Conservation (phyloP, 345 rosid genomes). For the Brassica rapa region DNA sequence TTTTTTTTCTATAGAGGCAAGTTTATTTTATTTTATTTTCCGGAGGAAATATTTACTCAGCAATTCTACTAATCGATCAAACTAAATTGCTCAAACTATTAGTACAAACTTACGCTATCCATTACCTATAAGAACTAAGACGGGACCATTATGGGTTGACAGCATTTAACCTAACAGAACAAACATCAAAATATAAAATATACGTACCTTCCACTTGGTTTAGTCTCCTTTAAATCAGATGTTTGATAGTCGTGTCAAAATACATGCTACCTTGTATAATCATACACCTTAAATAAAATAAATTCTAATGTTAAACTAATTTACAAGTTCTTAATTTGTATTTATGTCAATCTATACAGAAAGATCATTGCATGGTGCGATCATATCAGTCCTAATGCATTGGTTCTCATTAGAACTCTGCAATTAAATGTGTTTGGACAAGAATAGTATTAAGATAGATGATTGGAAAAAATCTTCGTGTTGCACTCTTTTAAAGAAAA, state of each 20-base stretch:
- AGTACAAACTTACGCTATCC: background rate
- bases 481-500: background rate
- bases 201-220: background rate
- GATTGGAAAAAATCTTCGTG: too few relatives aligned
- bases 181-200: background rate
- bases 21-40: background rate
- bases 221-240: background rate
- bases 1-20: background rate
- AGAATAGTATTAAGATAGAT: too few relatives aligned
- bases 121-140: conserved; percentile 2
- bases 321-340: background rate
- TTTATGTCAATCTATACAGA: background rate
- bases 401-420: too few relatives aligned
- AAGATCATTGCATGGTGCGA: background rate
- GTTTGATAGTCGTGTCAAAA: background rate
- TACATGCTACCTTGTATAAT: background rate
- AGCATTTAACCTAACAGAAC: background rate
- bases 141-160: background rate
- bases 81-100: background rate
- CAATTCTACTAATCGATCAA: background rate
- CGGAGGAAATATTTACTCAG: background rate
- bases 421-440: too few relatives aligned
- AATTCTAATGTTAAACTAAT: background rate
- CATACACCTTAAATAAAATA: background rate
- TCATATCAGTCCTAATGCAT: too few relatives aligned